These are phyloP conservation scores for Talaromyces ruber DNA, from an alignment of 495 filamentous ascomycete genomes.

Conservation along the genomic window DNA sequence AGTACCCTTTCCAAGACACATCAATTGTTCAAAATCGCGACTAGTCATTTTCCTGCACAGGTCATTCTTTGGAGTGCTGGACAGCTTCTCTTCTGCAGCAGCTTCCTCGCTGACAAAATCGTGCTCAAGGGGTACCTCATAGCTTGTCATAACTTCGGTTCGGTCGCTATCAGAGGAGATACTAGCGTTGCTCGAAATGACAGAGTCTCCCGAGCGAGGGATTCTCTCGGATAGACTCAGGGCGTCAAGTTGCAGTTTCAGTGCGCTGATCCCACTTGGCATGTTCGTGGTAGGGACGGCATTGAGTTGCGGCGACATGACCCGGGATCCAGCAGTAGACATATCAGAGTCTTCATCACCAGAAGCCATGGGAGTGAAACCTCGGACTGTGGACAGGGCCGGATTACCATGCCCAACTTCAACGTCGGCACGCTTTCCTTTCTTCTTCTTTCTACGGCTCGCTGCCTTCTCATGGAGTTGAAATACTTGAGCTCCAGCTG, in stretches of 20 bases:
- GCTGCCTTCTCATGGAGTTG: constrained; percentile 23
- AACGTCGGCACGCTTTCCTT: constrained; percentile 35
- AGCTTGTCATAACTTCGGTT: constrained; percentile 59
- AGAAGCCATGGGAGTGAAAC: constrained; percentile 80
- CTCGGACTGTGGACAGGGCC: constrained; percentile 65
- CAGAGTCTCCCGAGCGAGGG: constrained; percentile 26
- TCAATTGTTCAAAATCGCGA: constrained; percentile 81
- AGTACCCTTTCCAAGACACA: constrained; percentile 93
- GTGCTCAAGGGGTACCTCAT: constrained; percentile 79
- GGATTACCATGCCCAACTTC: constrained; percentile 34
- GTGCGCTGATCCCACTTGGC: constrained; percentile 64
- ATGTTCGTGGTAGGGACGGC: constrained; percentile 19
- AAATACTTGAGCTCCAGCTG: constrained; percentile 15
- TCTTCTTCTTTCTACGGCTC: constrained; percentile 39
- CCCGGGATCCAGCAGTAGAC: constrained; percentile 43
- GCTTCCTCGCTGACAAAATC: constrained; percentile 78
- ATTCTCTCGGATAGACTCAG: constrained; percentile 42
- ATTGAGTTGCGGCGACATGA: constrained; percentile 20
- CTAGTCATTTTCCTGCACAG: constrained; percentile 78
- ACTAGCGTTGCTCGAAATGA: constrained; percentile 45
- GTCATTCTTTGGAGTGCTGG: constrained; percentile 28
- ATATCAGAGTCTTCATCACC: constrained; percentile 80
- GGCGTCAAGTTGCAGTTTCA: constrained; percentile 69
- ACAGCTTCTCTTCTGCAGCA: constrained; percentile 23
- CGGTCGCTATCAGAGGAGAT: constrained; percentile 47